phyloP scores from a whole-genome alignment of 2,329 filamentous ascomycete species.

The Ilyonectria destructans region DNA sequence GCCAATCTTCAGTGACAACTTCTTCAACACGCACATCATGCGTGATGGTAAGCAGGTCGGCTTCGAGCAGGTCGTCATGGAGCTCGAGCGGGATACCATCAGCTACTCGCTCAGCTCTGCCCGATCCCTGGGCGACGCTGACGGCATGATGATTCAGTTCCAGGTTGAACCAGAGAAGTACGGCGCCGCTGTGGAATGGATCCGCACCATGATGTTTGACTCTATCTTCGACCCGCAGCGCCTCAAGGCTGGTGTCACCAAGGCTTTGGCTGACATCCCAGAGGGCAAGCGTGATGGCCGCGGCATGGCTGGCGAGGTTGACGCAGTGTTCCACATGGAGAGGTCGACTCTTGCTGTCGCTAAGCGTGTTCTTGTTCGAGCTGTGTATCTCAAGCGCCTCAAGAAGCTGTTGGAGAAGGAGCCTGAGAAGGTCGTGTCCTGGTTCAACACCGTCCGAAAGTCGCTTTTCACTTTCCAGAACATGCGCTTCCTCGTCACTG shows the following conservation, averaged over 20 bases:
- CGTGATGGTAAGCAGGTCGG: slow-evolving; percentile 83
- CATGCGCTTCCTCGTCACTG: slow-evolving; percentile 87
- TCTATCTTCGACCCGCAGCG: slow-evolving; percentile 85
- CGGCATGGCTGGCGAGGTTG: slow-evolving; percentile 75
- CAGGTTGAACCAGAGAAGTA: slow-evolving; percentile 94
- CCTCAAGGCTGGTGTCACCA: slow-evolving; percentile 78
- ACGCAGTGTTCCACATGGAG: slow-evolving; percentile 87
- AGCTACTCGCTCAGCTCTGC: slow-evolving; percentile 83
- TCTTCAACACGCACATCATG: slow-evolving; percentile 92
- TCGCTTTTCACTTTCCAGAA: slow-evolving; percentile 88
- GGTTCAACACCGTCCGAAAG: slow-evolving; percentile 83
- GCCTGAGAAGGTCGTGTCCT: slow-evolving; percentile 81
- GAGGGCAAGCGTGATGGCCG: slow-evolving; percentile 91
- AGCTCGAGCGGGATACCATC: slow-evolving; percentile 92
- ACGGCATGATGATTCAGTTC: slow-evolving; percentile 87
- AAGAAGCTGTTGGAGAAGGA: slow-evolving; percentile 85
- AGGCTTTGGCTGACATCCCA: slow-evolving; percentile 92
- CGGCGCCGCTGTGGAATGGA: slow-evolving; percentile 84
- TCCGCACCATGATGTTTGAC: slow-evolving; percentile 89
- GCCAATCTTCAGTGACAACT: slow-evolving; percentile 88
- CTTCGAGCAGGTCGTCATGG: slow-evolving; percentile 93
- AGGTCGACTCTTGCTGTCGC: slow-evolving; percentile 83
- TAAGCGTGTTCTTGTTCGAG: slow-evolving; percentile 87
- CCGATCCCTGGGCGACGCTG: slow-evolving; percentile 80
- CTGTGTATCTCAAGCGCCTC: slow-evolving; percentile 88